Percentiles rank a stretch among this genome's conserved stretches.
Conservation (phyloP, 768 basidiomycete species). For the Harrya chromipes region DNA sequence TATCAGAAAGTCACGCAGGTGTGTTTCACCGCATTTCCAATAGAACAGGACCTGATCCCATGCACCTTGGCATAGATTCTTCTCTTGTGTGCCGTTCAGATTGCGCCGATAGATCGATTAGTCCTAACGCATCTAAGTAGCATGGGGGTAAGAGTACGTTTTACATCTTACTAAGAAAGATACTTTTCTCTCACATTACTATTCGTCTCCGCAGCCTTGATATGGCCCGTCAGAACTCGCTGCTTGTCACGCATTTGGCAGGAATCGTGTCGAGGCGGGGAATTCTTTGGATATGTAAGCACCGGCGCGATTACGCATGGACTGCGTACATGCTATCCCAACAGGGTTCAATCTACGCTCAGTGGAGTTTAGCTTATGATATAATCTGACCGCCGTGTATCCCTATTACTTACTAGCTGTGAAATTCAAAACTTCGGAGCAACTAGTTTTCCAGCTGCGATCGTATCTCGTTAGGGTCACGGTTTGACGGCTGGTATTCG, state of each 20-base stretch:
- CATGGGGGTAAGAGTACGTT: conserved; percentile 35
- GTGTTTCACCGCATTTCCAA: conserved; percentile 19
- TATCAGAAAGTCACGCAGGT: conserved; percentile 37
- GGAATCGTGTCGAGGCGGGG: conserved; percentile 22
- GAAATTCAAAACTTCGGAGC: conserved; percentile 37
- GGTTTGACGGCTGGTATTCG: conserved; percentile 21
- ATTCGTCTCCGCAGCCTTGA: conserved; percentile 21
- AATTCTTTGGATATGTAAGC: conserved; percentile 30
- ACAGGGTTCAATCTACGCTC: conserved; percentile 28
- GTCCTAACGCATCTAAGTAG: conserved; percentile 27
- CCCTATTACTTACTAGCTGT: conserved; percentile 25
- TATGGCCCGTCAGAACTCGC: conserved; percentile 33
- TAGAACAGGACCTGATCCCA: conserved; percentile 20
- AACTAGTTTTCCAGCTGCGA: conserved; percentile 33
- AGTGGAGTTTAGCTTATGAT: conserved; percentile 10
- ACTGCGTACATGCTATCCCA: background rate
- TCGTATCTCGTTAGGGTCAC: conserved; percentile 11
- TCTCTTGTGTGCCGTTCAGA: conserved; percentile 33
- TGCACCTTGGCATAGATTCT: conserved; percentile 26
- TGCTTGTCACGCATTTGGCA: conserved; percentile 25
- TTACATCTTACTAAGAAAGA: conserved; percentile 10
- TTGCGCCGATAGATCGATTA: conserved; percentile 24
- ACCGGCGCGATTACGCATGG: conserved; percentile 6
- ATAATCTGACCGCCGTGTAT: conserved; percentile 7
- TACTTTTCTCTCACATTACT: conserved; percentile 5